A percentile compares a stretch with the other conserved stretches of the same genome.
These are phyloP conservation scores for Catharanthus roseus DNA, from an alignment of 257 asterid genomes.

Conservation along the genomic window DNA sequence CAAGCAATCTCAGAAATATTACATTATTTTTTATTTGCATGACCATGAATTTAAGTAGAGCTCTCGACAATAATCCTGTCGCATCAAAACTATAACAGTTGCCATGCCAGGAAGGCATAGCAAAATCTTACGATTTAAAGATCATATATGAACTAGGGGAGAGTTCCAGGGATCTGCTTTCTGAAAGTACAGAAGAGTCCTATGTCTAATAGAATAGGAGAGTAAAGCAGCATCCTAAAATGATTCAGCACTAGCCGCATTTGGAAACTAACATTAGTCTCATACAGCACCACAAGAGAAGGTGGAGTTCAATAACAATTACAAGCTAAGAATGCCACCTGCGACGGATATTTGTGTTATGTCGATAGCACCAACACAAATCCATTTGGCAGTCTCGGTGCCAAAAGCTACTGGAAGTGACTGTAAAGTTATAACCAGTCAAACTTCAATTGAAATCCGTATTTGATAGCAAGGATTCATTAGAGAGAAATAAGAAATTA, in stretches of 20 bases:
- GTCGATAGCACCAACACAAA: constrained; percentile 96
- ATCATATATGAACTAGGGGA: neutral
- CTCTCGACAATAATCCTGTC: neutral
- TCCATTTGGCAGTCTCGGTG: constrained; percentile 94
- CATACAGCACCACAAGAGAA: neutral
- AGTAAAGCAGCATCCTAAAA: neutral
- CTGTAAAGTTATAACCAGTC: constrained; percentile 32
- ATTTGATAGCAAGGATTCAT: neutral
- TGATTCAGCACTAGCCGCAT: neutral
- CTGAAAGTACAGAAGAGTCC: neutral
- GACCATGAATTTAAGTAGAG: too few species aligned
- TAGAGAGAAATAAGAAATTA: neutral
- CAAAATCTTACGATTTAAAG: neutral
- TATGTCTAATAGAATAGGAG: neutral
- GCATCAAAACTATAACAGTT: neutral
- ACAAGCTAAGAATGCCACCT: constrained; percentile 34
- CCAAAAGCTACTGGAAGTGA: constrained; percentile 98
- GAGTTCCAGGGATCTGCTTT: neutral
- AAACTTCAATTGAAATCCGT: constrained; percentile 10
- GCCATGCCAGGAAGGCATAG: neutral
- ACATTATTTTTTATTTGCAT: neutral
- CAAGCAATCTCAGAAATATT: neutral
- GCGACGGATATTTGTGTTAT: constrained; percentile 91
- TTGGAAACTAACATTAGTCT: neutral
- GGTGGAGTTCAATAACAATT: neutral